These are phyloP conservation scores for Helicostylum pulchrum DNA, from an alignment of 192 early-diverging fungal species.

Conservation along the genomic window DNA sequence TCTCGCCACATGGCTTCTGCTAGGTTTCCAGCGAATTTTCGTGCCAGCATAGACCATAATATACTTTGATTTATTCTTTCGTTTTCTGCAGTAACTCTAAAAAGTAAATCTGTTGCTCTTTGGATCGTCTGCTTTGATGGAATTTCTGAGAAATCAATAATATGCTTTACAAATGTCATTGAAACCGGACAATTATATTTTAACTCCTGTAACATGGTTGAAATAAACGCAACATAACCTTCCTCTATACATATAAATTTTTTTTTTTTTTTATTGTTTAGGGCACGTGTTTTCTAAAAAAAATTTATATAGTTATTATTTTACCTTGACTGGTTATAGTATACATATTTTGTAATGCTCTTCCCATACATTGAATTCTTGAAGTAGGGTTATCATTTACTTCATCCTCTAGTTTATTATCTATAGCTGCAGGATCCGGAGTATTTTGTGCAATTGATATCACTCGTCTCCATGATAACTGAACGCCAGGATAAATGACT, in stretches of 20 bases:
- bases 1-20: conserved; percentile 41
- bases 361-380: too few species aligned
- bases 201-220: conserved; percentile 18
- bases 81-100: conserved; percentile 38
- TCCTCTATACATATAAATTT: conserved; percentile 5
- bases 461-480: too few species aligned
- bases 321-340: conserved; percentile 6
- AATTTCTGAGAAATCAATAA: conserved; percentile 51
- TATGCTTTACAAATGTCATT: conserved; percentile 47
- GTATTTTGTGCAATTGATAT: too few species aligned
- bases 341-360: too few species aligned
- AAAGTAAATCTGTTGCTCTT: conserved; percentile 31
- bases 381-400: too few species aligned
- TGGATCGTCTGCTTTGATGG: conserved; percentile 46
- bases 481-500: too few species aligned
- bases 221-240: conserved; percentile 16
- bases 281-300: not conserved
- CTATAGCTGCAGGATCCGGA: too few species aligned
- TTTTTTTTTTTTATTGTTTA: not conserved
- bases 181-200: conserved; percentile 31
- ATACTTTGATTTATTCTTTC: conserved; percentile 19
- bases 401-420: too few species aligned
- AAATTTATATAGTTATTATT: too few species aligned
- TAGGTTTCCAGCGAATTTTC: conserved; percentile 42
- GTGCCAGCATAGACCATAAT: conserved; percentile 4